phyloP scores from a whole-genome alignment of 2,329 filamentous ascomycete species.

The Eutypa lata region DNA sequence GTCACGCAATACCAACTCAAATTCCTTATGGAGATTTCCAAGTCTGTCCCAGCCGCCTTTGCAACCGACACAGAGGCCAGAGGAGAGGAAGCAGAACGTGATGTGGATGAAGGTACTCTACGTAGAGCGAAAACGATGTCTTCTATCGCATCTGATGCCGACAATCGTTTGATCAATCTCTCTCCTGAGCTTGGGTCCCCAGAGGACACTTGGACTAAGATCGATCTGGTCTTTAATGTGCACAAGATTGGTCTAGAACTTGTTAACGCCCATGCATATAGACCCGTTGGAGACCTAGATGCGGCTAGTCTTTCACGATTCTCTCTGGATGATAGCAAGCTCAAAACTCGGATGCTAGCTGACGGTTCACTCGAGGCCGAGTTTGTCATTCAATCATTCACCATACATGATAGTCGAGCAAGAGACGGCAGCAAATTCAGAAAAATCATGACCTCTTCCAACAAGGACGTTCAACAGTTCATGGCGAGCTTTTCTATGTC shows the following conservation, averaged over 20 bases:
- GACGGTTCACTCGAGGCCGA: conserved; percentile 92
- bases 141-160: conserved; percentile 31
- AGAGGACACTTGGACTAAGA: conserved; percentile 80
- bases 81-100: conserved; percentile 70
- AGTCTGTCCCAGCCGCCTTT: conserved; percentile 85
- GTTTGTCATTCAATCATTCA: conserved; percentile 89
- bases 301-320: conserved; percentile 87
- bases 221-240: conserved; percentile 88
- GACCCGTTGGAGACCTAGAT: conserved; percentile 75
- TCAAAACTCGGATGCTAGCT: conserved; percentile 90
- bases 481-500: conserved; percentile 97
- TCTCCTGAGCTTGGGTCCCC: conserved; percentile 68
- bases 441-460: conserved; percentile 96
- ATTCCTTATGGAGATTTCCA: conserved; percentile 82
- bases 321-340: conserved; percentile 85
- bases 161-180: conserved; percentile 50
- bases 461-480: conserved; percentile 92
- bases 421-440: conserved; percentile 92
- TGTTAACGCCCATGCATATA: conserved; percentile 70
- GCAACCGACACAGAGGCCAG: conserved; percentile 67
- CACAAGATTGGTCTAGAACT: conserved; percentile 86
- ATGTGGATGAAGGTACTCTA: conserved; percentile 60
- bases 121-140: conserved; percentile 46
- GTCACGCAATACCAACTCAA: conserved; percentile 89
- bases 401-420: conserved; percentile 86